Base-by-base conservation (phyloP, 202 grass and related monocot genomes). In the Dendrocalamus latiflorus region DNA sequence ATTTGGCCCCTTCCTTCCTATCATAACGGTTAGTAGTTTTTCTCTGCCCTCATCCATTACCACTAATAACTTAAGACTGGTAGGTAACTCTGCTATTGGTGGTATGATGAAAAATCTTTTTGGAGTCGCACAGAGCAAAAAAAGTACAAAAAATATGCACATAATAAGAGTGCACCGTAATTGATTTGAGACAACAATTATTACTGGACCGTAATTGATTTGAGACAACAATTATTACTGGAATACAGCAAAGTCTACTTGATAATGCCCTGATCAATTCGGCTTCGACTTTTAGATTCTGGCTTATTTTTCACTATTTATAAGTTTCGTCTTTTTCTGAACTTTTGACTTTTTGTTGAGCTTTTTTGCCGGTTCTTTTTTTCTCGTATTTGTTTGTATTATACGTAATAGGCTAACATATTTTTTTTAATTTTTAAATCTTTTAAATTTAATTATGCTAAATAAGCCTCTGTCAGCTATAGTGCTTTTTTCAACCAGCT, bases 1-100 rank as follows among this genome's bases (percentile, higher is more conserved):
- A 65, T 98, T 98, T 60, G 95, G 95, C 17, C 95, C 95, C 39
- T 63, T 88, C 22, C 90, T 98, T 64, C 95, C 92, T 13, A 98
- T 99, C 20, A 20, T 96, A 53, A 99, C 89, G 53, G 97, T 99
- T 53, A 83, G 89, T 86, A 62, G 54, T 43, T 28, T 49, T 68
- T 42, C 22, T 70, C 44, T 33, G 24, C 11, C 50, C 69, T 75
- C 3, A 42, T 61, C 42, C 47, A 59, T 6, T 55, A 54, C 33
- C 8, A 54, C 11, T 56, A 64, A 63, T 13, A 50, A 48, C 24
- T 10, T n/a, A 36, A 30, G 48, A 2, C 41, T 30, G 9, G 6
- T 34, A 17, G 43, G 10, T 12, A 54, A 17, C 8, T 1, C 15
- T 39, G 44, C 1, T 7, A 53, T 25, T 2, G 21, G 28, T 36